phyloP scores from a whole-genome alignment of 1,139 yeast species.

The Yamadazyma buinensis region DNA sequence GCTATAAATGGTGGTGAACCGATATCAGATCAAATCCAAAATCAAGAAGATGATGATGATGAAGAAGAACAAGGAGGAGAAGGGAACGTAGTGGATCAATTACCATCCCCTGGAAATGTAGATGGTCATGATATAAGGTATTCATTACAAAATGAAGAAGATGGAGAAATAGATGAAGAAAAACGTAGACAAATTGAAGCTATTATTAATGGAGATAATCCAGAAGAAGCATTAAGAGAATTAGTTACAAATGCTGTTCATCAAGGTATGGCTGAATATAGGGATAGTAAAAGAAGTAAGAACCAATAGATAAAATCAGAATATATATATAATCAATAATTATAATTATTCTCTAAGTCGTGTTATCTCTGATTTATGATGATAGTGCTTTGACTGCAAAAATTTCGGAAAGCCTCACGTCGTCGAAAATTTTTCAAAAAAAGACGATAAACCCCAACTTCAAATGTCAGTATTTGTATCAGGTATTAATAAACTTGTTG shows the following conservation, averaged over 20 bases:
- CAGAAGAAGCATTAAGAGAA: conserved; percentile 71
- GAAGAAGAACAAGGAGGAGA: background rate
- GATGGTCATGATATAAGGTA: conserved; percentile 59
- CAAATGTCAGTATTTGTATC: no score
- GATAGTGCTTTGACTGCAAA: no score
- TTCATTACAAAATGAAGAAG: conserved; percentile 45
- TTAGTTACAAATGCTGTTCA: conserved; percentile 65
- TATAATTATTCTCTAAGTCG: no score
- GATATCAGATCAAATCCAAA: background rate
- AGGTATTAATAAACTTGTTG: no score
- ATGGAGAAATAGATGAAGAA: conserved; percentile 35
- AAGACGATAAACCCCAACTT: no score
- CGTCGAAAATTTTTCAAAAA: no score
- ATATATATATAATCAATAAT: no score
- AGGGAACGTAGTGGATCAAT: conserved; percentile 17
- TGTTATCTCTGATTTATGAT: no score
- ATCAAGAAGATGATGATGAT: background rate
- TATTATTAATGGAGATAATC: conserved; percentile 71
- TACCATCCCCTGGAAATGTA: conserved; percentile 40
- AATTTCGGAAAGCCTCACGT: no score
- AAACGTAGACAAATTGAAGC: conserved; percentile 64
- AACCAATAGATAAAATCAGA: background rate
- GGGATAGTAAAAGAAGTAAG: conserved; percentile 22
- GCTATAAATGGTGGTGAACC: conserved; percentile 22
- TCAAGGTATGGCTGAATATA: conserved; percentile 37